These are phyloP conservation scores for Paraphaeosphaeria sporulosa DNA, from an alignment of 2,329 filamentous ascomycete genomes.

Conservation along the genomic window DNA sequence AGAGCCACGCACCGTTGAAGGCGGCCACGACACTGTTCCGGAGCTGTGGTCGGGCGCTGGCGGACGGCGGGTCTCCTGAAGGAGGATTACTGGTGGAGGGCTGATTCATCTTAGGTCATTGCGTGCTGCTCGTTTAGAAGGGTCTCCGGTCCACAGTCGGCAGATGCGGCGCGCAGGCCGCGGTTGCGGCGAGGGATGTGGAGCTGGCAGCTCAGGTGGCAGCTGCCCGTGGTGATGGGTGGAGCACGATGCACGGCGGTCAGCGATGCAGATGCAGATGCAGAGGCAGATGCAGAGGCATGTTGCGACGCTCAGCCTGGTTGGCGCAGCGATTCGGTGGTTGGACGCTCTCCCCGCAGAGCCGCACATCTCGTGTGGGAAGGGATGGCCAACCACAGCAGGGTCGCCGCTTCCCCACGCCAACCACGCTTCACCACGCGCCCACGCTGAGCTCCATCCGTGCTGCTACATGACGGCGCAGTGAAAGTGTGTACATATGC, in stretches of 20 bases:
- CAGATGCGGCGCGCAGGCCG: conserved; percentile 19
- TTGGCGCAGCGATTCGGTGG: not conserved
- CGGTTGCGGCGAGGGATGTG: conserved; percentile 7
- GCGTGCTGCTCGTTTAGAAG: conserved; percentile 22
- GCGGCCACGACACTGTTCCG: conserved; percentile 50
- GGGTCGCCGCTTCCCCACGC: conserved; percentile 10
- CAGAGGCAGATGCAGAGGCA: conserved; percentile 7
- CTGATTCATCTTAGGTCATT: conserved; percentile 28
- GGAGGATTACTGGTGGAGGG: conserved; percentile 42
- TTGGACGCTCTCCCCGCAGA: conserved; percentile 28
- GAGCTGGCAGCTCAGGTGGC: not conserved
- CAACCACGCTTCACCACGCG: conserved; percentile 16
- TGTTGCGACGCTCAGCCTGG: not conserved
- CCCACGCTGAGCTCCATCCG: not conserved
- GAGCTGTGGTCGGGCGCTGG: conserved; percentile 39
- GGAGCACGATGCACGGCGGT: not conserved
- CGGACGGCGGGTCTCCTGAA: conserved; percentile 37
- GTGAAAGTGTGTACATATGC: not conserved
- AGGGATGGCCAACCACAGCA: conserved; percentile 3
- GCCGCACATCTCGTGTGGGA: conserved; percentile 25
- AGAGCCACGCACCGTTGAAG: conserved; percentile 48
- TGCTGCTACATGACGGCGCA: not conserved
- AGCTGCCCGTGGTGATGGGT: not conserved
- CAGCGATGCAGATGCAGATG: conserved; percentile 10
- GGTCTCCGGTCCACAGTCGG: conserved; percentile 16